Percentiles rank a stretch among this genome's conserved stretches.
These are phyloP conservation scores for Trichothecium sympodiale DNA, from an alignment of 2,329 filamentous ascomycete species.

Conservation along the genomic window DNA sequence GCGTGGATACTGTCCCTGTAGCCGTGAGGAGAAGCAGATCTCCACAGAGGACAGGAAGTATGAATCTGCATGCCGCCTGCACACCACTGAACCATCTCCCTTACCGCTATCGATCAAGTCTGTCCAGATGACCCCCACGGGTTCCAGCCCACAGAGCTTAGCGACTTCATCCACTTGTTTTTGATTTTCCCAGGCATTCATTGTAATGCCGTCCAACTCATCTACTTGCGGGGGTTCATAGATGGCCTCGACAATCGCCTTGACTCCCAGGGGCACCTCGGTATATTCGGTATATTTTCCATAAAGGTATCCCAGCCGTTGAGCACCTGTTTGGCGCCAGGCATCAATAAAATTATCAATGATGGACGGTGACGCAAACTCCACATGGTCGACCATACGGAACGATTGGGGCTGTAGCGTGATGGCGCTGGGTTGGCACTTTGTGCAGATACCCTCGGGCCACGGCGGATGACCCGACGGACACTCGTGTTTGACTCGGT, in stretches of 20 bases:
- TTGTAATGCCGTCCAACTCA: conserved; percentile 77
- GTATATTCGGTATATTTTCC: conserved; percentile 84
- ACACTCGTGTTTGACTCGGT: conserved; percentile 77
- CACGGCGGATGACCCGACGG: conserved; percentile 88
- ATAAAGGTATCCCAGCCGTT: conserved; percentile 84
- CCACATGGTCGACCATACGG: conserved; percentile 96
- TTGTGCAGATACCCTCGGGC: conserved; percentile 95
- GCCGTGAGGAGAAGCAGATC: conserved; percentile 75
- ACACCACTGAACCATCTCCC: conserved; percentile 77
- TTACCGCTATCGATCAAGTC: conserved; percentile 75
- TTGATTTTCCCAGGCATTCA: conserved; percentile 78
- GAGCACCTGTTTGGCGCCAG: conserved; percentile 76
- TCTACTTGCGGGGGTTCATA: conserved; percentile 90
- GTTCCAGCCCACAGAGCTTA: conserved; percentile 71
- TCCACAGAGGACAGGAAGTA: conserved; percentile 91
- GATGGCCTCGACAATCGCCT: conserved; percentile 92
- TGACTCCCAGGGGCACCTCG: conserved; percentile 86
- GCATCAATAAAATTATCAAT: conserved; percentile 87
- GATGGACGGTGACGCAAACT: conserved; percentile 76
- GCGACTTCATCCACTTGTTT: conserved; percentile 72
- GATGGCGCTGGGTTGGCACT: conserved; percentile 95
- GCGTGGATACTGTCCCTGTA: conserved; percentile 82
- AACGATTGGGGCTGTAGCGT: conserved; percentile 88
- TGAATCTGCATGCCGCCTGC: conserved; percentile 91
- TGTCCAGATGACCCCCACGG: conserved; percentile 88